Percentiles rank a stretch among this genome's conserved stretches.
Evolutionary conservation across 208 protist species (phyloP).

Genomic region (Acanthamoeba polyphaga): DNA sequence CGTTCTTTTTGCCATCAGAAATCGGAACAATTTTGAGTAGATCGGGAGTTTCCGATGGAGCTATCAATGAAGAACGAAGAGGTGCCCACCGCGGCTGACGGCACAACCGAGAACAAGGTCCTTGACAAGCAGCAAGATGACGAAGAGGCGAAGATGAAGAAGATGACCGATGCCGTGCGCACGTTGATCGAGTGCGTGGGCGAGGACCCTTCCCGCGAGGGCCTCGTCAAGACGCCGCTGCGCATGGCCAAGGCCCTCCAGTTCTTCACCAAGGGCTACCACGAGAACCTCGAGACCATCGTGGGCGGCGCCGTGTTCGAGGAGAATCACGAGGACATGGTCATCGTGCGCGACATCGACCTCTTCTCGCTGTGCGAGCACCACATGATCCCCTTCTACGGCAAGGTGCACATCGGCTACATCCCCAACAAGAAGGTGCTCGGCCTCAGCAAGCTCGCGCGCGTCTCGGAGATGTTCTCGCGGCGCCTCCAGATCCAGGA

Average conservation of each 20-base stretch:
- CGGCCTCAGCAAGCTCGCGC: slow-evolving; percentile 92
- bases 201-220: slow-evolving; percentile 89
- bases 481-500: slow-evolving; percentile 93
- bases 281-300: slow-evolving; percentile 84
- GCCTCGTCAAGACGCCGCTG: slow-evolving; percentile 90
- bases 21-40: background rate
- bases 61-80: background rate
- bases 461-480: slow-evolving; percentile 92
- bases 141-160: slow-evolving; percentile 35
- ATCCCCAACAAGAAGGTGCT: slow-evolving; percentile 92
- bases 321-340: slow-evolving; percentile 92
- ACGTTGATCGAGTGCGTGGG: slow-evolving; percentile 85
- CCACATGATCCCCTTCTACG: slow-evolving; percentile 93
- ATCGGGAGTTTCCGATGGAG: background rate
- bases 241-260: slow-evolving; percentile 91
- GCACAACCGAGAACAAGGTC: background rate
- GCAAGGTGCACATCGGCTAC: slow-evolving; percentile 92
- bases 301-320: slow-evolving; percentile 90
- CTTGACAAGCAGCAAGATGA: background rate
- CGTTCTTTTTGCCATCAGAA: background rate
- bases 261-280: slow-evolving; percentile 93
- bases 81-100: background rate
- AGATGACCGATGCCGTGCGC: slow-evolving; percentile 81
- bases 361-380: slow-evolving; percentile 94
- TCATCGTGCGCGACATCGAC: slow-evolving; percentile 93